Percentiles rank a stretch among this genome's conserved stretches.
Conservation (phyloP, 1,284 basidiomycete genomes). For the Cryptococcus sp. region DNA sequence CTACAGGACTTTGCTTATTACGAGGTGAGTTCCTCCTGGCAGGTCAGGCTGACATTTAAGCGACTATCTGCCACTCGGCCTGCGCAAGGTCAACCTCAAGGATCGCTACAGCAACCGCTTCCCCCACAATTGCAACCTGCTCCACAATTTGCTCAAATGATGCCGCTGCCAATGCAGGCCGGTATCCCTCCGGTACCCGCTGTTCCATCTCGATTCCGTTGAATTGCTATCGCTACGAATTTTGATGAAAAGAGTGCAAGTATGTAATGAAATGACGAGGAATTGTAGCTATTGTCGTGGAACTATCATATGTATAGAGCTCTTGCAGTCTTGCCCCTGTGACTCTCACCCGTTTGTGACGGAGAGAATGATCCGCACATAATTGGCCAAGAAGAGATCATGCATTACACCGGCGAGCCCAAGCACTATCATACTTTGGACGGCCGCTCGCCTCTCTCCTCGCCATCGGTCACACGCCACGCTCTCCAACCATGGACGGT, state of each 20-base stretch:
- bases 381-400: too few relatives aligned
- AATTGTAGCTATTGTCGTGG: too few relatives aligned
- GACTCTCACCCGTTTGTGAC: too few relatives aligned
- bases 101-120: conserved; percentile 1
- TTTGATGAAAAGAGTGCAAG: too few relatives aligned
- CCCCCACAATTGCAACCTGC: background rate
- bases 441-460: conserved; percentile 18
- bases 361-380: too few relatives aligned
- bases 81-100: conserved; percentile 3
- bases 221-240: background rate
- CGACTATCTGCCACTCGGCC: conserved; percentile 20
- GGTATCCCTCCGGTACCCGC: conserved; percentile 28
- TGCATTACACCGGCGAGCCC: too few relatives aligned
- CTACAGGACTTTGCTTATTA: conserved; percentile 93
- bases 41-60: background rate
- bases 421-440: background rate
- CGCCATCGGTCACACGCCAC: conserved; percentile 33
- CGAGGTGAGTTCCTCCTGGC: conserved; percentile 61
- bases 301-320: too few relatives aligned
- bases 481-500: conserved; percentile 64
- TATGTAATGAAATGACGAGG: too few relatives aligned
- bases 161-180: background rate
- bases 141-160: background rate
- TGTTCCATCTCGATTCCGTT: conserved; percentile 30
- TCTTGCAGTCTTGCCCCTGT: too few relatives aligned